Percentiles rank a stretch among this genome's conserved stretches.
phyloP scores from a whole-genome alignment of 2,329 filamentous ascomycete species.

The Penicillium hordei region DNA sequence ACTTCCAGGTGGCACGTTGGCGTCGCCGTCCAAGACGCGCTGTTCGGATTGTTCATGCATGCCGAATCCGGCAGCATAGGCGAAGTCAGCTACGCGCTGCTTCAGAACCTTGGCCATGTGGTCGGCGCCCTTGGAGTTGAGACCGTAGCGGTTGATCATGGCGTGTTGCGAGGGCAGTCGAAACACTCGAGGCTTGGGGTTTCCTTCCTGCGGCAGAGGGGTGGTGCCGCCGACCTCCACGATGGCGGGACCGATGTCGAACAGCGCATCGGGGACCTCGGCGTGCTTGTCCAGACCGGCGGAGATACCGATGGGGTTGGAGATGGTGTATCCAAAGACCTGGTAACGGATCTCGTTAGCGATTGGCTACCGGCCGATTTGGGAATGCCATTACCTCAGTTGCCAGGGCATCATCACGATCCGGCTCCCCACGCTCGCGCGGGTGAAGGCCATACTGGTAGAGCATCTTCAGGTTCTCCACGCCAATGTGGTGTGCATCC shows the following conservation, averaged over 20 bases:
- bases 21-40: conserved; percentile 73
- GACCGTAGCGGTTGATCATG: conserved; percentile 91
- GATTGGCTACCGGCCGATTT: neutral
- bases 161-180: conserved; percentile 79
- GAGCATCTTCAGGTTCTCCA: conserved; percentile 67
- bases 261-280: conserved; percentile 79
- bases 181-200: conserved; percentile 85
- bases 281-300: conserved; percentile 94
- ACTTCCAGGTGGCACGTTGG: conserved; percentile 77
- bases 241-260: conserved; percentile 79
- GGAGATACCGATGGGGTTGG: conserved; percentile 91
- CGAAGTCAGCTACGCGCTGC: conserved; percentile 74
- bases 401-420: conserved; percentile 54
- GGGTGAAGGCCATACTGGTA: conserved; percentile 75
- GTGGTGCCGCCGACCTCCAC: conserved; percentile 93
- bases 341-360: conserved; percentile 17
- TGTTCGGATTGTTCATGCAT: conserved; percentile 63
- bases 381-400: conserved; percentile 44
- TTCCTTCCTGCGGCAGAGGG: conserved; percentile 81
- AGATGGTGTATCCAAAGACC: conserved; percentile 74
- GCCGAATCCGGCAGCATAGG: conserved; percentile 67
- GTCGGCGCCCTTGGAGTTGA: conserved; percentile 90
- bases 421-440: conserved; percentile 69
- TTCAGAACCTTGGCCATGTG: conserved; percentile 76
- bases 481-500: conserved; percentile 84